phyloP scores from a whole-genome alignment of 164 flowering plant species.

The Nymphaea thermarum region DNA sequence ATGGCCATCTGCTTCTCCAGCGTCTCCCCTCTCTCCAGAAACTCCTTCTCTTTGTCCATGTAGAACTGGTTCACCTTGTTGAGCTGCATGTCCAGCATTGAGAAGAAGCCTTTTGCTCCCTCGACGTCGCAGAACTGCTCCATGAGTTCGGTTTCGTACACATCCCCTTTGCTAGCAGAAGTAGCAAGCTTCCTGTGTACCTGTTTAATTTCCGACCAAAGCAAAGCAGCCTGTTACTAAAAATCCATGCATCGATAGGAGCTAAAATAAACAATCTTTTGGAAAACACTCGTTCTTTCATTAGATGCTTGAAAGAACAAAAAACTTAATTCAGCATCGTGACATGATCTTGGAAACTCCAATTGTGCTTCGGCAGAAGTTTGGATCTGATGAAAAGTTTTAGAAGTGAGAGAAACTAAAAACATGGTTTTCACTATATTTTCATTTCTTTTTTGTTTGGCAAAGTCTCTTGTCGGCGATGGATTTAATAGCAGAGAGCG shows the following conservation, averaged over 20 bases:
- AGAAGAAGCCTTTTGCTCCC: constrained; percentile 59
- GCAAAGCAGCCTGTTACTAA: background rate
- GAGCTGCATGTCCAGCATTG: constrained; percentile 63
- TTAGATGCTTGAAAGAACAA: too few relatives aligned
- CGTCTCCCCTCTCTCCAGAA: constrained; percentile 74
- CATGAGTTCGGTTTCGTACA: constrained; percentile 76
- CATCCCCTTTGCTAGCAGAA: constrained; percentile 55
- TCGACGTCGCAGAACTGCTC: constrained; percentile 69
- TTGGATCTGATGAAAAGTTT: too few relatives aligned
- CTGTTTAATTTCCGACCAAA: constrained; percentile 19
- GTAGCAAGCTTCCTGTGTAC: constrained; percentile 76
- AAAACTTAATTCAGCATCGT: too few relatives aligned
- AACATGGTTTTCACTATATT: too few relatives aligned
- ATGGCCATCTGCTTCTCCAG: constrained; percentile 75
- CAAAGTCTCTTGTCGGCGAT: too few relatives aligned
- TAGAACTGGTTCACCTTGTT: constrained; percentile 93
- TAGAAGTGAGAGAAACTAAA: too few relatives aligned
- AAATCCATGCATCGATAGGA: too few relatives aligned
- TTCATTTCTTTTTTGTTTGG: background rate
- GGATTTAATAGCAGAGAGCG: too few relatives aligned
- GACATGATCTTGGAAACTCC: too few relatives aligned
- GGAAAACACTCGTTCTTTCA: too few relatives aligned
- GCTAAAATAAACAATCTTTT: too few relatives aligned
- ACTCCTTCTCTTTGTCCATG: constrained; percentile 72
- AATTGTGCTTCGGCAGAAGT: too few relatives aligned